Percentiles rank a stretch among this genome's conserved stretches.
These are phyloP conservation scores for Suhomyces emberorum DNA, from an alignment of 805 yeast genomes.

Conservation along the genomic window DNA sequence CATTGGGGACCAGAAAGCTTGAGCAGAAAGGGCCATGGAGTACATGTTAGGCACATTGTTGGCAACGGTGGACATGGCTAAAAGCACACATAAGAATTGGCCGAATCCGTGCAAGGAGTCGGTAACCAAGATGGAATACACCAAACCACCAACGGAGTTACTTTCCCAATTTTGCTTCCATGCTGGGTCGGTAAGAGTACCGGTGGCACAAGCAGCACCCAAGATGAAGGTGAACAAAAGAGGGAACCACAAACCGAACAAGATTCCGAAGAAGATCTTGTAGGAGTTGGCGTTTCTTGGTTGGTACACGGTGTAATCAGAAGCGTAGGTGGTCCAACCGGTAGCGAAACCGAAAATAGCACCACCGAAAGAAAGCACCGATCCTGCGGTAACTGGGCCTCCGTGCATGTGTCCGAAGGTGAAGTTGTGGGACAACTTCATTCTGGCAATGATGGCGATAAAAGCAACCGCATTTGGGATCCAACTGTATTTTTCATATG, in stretches of 20 bases:
- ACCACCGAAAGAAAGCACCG: slow-evolving; percentile 78
- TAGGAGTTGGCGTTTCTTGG: slow-evolving; percentile 56
- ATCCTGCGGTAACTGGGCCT: slow-evolving; percentile 72
- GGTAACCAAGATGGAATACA: slow-evolving; percentile 71
- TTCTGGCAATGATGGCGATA: slow-evolving; percentile 73
- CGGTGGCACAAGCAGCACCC: slow-evolving; percentile 85
- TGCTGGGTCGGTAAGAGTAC: slow-evolving; percentile 42
- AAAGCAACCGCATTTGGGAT: slow-evolving; percentile 73
- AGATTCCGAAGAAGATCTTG: slow-evolving; percentile 62
- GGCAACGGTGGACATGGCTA: slow-evolving; percentile 84
- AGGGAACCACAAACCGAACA: slow-evolving; percentile 64
- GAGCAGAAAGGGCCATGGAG: slow-evolving; percentile 84
- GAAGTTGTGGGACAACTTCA: slow-evolving; percentile 66
- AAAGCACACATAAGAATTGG: slow-evolving; percentile 79
- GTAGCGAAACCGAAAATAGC: slow-evolving; percentile 84
- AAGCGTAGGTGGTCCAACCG: slow-evolving; percentile 92
- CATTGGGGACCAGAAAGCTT: slow-evolving; percentile 76
- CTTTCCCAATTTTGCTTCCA: slow-evolving; percentile 51
- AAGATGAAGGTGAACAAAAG: slow-evolving; percentile 68
- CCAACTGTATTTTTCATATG: slow-evolving; percentile 85
- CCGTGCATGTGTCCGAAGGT: slow-evolving; percentile 29
- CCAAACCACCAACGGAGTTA: slow-evolving; percentile 75
- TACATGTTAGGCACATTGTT: slow-evolving; percentile 94
- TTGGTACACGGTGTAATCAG: slow-evolving; percentile 90
- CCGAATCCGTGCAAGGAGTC: slow-evolving; percentile 87